phyloP scores from a whole-genome alignment of 495 filamentous ascomycete genomes.

The Pyrenopolyporus hunteri region DNA sequence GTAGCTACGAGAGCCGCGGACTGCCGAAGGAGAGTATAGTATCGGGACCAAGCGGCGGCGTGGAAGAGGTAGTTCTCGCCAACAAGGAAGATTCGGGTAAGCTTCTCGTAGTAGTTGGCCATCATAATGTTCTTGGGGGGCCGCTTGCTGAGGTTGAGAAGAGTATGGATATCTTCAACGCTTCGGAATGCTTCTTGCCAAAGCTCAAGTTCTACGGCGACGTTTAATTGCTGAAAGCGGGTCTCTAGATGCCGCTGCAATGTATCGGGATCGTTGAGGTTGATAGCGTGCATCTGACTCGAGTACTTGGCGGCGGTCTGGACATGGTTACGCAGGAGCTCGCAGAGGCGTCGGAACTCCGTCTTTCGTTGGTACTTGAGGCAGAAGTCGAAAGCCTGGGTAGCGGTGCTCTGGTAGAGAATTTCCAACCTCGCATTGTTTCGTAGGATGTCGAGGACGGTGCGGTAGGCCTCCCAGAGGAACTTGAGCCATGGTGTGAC shows the following conservation, averaged over 20 bases:
- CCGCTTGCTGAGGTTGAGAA: constrained; percentile 97
- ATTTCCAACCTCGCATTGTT: constrained; percentile 98
- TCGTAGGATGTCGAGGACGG: constrained; percentile 95
- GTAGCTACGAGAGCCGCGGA: constrained; percentile 84
- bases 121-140: constrained; percentile 99
- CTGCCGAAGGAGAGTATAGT: constrained; percentile 93
- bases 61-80: constrained; percentile 99
- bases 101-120: constrained; percentile 99
- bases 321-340: constrained; percentile 96
- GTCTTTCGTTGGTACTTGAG: constrained; percentile 98
- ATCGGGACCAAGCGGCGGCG: constrained; percentile 93
- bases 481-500: constrained; percentile 99
- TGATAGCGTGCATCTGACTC: constrained; percentile 98
- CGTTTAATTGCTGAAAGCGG: constrained; percentile 97
- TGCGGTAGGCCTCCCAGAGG: constrained; percentile 99
- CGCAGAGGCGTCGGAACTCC: constrained; percentile 97
- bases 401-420: constrained; percentile 97
- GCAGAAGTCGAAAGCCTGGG: constrained; percentile 98
- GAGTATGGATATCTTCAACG: constrained; percentile 98
- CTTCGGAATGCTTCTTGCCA: constrained; percentile 99
- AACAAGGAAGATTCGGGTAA: constrained; percentile 96
- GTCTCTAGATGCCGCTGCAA: constrained; percentile 96
- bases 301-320: constrained; percentile 99
- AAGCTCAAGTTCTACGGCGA: constrained; percentile 94
- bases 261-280: constrained; percentile 96